Conservation (phyloP, 257 asterid genomes). For the Solanum sejunctum region DNA sequence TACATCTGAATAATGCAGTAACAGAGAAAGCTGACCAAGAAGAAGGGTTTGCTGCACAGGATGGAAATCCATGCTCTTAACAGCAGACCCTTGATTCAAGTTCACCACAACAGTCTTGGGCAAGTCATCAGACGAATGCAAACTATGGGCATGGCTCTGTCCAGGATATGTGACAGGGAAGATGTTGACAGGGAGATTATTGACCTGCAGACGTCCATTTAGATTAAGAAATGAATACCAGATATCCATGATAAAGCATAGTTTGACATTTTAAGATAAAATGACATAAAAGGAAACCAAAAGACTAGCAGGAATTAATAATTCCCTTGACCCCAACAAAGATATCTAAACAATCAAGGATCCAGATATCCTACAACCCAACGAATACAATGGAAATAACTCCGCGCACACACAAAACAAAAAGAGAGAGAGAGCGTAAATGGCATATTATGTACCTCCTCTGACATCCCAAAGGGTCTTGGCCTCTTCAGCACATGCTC, state of each 20-base stretch:
- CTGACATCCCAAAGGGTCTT: slow-evolving; percentile 29
- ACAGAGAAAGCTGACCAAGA: slow-evolving; percentile 35
- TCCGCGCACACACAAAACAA: background rate
- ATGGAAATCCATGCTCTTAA: slow-evolving; percentile 67
- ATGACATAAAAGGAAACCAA: background rate
- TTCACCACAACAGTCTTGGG: slow-evolving; percentile 44
- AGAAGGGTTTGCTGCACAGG: slow-evolving; percentile 37
- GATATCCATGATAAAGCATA: background rate
- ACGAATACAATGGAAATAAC: background rate
- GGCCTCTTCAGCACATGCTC: slow-evolving; percentile 36
- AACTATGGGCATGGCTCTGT: slow-evolving; percentile 23
- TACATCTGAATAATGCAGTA: background rate
- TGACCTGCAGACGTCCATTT: slow-evolving; percentile 20
- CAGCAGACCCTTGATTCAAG: slow-evolving; percentile 49
- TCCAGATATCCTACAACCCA: background rate
- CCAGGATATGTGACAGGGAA: slow-evolving; percentile 19
- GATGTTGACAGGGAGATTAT: slow-evolving; percentile 24
- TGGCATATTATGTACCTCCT: slow-evolving; percentile 26
- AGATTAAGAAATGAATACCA: background rate
- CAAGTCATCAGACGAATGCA: slow-evolving; percentile 27
- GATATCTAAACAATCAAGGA: background rate
- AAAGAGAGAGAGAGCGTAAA: background rate
- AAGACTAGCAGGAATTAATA: background rate
- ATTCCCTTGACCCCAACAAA: background rate
- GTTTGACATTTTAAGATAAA: background rate